These are phyloP conservation scores for Puccinia polysora DNA, from an alignment of 1,284 basidiomycete species.

Conservation along the genomic window DNA sequence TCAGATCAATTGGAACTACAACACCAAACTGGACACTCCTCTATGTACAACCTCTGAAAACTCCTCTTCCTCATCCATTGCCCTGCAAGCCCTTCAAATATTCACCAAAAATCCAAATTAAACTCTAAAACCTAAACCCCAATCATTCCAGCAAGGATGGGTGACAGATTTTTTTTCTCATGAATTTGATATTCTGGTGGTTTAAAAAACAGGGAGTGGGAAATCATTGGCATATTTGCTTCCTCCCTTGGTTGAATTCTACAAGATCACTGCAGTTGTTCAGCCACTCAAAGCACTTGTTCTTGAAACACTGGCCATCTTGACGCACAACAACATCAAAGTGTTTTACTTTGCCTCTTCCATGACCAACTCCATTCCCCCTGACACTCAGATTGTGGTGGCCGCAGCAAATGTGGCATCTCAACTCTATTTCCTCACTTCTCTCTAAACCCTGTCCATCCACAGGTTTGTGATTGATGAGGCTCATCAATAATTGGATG, in stretches of 20 bases:
- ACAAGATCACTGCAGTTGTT: neutral
- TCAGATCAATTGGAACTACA: no score
- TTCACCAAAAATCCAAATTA: neutral
- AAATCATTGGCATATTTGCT: conserved; percentile 6
- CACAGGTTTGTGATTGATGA: neutral
- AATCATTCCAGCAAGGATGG: neutral
- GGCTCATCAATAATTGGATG: neutral
- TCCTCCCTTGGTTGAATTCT: neutral
- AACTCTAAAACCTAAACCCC: neutral
- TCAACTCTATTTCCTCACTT: neutral
- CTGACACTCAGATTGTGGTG: neutral
- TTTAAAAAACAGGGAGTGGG: neutral
- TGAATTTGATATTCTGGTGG: neutral
- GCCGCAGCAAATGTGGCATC: neutral
- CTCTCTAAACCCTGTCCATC: neutral
- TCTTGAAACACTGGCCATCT: neutral
- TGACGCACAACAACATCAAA: neutral
- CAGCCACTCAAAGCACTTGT: neutral
- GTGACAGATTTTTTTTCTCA: neutral
- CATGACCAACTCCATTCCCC: neutral
- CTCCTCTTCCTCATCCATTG: no score
- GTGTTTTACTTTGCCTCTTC: neutral
- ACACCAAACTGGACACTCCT: no score
- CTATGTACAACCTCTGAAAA: no score
- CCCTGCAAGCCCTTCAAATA: neutral